Percentiles rank a stretch among this genome's conserved stretches.
phyloP scores from a whole-genome alignment of 2,329 filamentous ascomycete genomes.

The Apiospora kogelbergensis region DNA sequence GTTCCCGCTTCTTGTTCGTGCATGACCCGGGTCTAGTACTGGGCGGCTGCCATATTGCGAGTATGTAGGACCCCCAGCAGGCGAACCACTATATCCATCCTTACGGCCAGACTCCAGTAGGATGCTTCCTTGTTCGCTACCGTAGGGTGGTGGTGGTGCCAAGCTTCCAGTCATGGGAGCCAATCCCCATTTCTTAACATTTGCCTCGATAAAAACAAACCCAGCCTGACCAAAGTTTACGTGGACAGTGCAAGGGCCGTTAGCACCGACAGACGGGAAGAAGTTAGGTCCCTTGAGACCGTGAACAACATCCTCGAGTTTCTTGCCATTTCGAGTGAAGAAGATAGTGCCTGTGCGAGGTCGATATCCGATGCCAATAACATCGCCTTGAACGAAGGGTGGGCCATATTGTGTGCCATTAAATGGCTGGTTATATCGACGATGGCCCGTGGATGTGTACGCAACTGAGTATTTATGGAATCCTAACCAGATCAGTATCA shows the following conservation, averaged over 20 bases:
- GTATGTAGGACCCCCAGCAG: slow-evolving; percentile 43
- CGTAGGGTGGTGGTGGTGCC: slow-evolving; percentile 93
- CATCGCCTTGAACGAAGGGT: slow-evolving; percentile 86
- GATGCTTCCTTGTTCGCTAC: slow-evolving; percentile 95
- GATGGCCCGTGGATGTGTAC: slow-evolving; percentile 83
- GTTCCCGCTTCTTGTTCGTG: slow-evolving; percentile 74
- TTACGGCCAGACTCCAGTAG: slow-evolving; percentile 82
- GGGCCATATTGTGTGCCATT: slow-evolving; percentile 77
- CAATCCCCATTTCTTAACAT: slow-evolving; percentile 99
- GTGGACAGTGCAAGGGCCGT: slow-evolving; percentile 87
- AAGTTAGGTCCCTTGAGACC: slow-evolving; percentile 94
- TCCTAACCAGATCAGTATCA: slow-evolving; percentile 47
- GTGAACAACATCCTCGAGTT: slow-evolving; percentile 90
- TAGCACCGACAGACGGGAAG: slow-evolving; percentile 95
- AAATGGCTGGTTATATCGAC: slow-evolving; percentile 93
- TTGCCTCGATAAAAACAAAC: slow-evolving; percentile 98
- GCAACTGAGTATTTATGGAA: slow-evolving; percentile 92
- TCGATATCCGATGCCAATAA: slow-evolving; percentile 92
- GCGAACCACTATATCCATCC: slow-evolving; percentile 48
- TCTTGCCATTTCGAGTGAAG: slow-evolving; percentile 98
- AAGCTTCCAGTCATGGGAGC: slow-evolving; percentile 94
- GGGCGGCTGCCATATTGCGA: slow-evolving; percentile 41
- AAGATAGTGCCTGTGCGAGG: slow-evolving; percentile 94
- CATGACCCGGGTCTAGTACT: slow-evolving; percentile 61
- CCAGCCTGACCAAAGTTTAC: slow-evolving; percentile 98